Evolutionary conservation across 2,329 filamentous ascomycete genomes (phyloP), one percentile per base, ranked within the genome.

Genomic region (Stylonectria norvegica): DNA sequence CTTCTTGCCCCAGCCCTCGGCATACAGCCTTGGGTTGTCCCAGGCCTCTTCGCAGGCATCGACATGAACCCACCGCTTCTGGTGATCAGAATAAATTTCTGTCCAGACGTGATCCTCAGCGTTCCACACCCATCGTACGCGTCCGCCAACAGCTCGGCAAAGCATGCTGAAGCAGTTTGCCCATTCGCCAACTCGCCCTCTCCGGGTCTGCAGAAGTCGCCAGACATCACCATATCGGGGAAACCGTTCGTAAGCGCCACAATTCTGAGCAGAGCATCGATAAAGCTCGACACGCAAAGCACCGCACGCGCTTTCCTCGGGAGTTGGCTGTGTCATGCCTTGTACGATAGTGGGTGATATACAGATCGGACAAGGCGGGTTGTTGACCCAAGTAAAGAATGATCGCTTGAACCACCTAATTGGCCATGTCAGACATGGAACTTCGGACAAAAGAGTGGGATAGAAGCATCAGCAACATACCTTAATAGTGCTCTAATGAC

Each of bases 121-220:
- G 55, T 97, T 97, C 93, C 93, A 98, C 9, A 98, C 86, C 93
- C 93, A 98, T 58, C 93, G 81, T 17, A 96, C 89, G 46, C 91
- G 80, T 45, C 86, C 87, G 35, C 91, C 91, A 11, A 97, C 81
- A 4, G 93, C 93, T 45, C 91, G 81, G 72, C 91, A 97, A 37
- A 98, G 77, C 93, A 97, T 97, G 69, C 85, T 91, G 70, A 98
- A 98, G 74, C 90, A 96, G 68, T 96, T 97, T 52, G 89, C 89
- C 89, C 93, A 97, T 70, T 98, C 93, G 47, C 93, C 93, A 46
- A 85, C 85, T 53, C 93, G 83, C 23, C 93, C 93, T 53, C 86
- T 79, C 53, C 87, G 76, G 19, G 89, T 94, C 64, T 96, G 86
- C 30, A 98, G 71, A 45, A 97, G 69, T 36, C 89, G 84, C 83